Conservation (phyloP, 768 basidiomycete species). For the Panaeolus papilionaceus region DNA sequence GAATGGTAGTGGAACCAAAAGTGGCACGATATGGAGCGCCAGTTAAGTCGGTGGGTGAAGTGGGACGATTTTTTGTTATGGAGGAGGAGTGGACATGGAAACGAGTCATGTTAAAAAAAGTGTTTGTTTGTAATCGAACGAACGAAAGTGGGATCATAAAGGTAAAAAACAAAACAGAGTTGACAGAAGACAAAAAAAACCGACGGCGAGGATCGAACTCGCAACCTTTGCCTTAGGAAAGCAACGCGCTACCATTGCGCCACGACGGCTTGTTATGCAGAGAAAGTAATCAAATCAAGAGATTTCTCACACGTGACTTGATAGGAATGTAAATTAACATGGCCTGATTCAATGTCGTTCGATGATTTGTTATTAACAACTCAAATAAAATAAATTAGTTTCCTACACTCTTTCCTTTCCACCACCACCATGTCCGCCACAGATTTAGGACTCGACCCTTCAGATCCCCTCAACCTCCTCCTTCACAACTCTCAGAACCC, state of each 20-base stretch:
- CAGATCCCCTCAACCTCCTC: slow-evolving; percentile 65
- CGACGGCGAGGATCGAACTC: slow-evolving; percentile 31
- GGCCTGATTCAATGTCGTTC: slow-evolving; percentile 38
- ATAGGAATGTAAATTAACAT: slow-evolving; percentile 41
- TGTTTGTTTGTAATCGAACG: neutral
- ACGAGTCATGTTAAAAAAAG: neutral
- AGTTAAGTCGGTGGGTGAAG: no score
- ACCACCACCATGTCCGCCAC: slow-evolving; percentile 31
- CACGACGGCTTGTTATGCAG: slow-evolving; percentile 26
- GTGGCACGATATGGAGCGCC: no score
- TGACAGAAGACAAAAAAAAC: slow-evolving; percentile 18
- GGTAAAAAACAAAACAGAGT: neutral
- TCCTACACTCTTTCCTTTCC: slow-evolving; percentile 13
- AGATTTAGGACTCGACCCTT: slow-evolving; percentile 58
- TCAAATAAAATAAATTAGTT: slow-evolving; percentile 7
- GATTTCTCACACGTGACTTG: slow-evolving; percentile 1
- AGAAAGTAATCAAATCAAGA: neutral
- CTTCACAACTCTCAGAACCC: slow-evolving; percentile 50
- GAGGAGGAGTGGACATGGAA: neutral
- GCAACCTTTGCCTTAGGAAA: slow-evolving; percentile 36
- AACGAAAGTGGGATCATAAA: neutral
- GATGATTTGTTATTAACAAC: slow-evolving; percentile 12
- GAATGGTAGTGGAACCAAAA: neutral
- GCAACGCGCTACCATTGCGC: slow-evolving; percentile 34
- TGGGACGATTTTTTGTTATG: no score